Base-by-base conservation (phyloP, 148 eudicot genomes). In the Rhododendron vialii region DNA sequence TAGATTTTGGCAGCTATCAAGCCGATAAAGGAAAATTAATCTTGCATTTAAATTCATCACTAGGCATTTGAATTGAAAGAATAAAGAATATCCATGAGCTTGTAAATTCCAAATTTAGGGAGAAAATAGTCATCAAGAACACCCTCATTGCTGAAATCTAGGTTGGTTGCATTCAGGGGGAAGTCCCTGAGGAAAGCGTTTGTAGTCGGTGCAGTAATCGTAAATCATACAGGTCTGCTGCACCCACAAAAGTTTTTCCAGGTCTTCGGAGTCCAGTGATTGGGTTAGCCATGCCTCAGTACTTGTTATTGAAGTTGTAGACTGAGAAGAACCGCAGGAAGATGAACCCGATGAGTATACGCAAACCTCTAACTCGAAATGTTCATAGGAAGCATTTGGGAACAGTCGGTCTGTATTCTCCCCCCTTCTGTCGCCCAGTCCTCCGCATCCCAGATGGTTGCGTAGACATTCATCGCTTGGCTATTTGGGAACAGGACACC, bases 341-440 rank as follows among this genome's bases (percentile, higher is more conserved):
- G 83, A 61, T 33, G 77, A 85, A 15, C 11, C 26, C 1, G 82
- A 45, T 9, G 83, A 79, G 45, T 43, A 18, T 3, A 61, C 45
- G 41, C 86, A 84, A 36, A 84, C 79, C 5, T 86, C 50, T 59
- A 53, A 65, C 6, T 48, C 81, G 20, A 86, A 80, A 38, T 65
- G 50, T 47, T 77, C 20, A 61, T 45, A 86, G 4, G 84, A 65
- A 35, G 87, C 87, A 2, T n/a, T n/a, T n/a, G n/a, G n/a, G n/a
- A n/a, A n/a, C 87, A 80, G 24, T 86, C 67, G 0, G 79, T 86
- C 76, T 86, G 80, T n/a, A 86, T 78, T 9, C 83, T 30, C 3
- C 84, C 84, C 2, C 87, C 87, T 67, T 80, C 41, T 2, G 87
- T 86, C 24, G 84, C 84, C 87, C 87, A 85, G 45, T 48, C 78